These are phyloP conservation scores for Colletotrichum sublineola DNA, from an alignment of 2,329 filamentous ascomycete species.

Conservation along the genomic window DNA sequence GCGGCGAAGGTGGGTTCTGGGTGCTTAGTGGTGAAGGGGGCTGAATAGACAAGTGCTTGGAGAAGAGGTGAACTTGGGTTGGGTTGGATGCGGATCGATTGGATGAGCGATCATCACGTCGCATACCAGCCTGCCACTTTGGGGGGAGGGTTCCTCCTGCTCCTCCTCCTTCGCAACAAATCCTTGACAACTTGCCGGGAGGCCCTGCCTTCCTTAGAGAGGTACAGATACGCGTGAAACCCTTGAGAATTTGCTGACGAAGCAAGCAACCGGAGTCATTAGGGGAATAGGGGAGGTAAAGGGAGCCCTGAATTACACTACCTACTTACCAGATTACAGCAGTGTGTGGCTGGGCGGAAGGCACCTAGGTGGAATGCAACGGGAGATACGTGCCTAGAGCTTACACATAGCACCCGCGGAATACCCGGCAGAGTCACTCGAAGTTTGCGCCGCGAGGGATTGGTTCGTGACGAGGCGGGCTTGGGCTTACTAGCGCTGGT, in stretches of 20 bases:
- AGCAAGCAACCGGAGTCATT: not conserved
- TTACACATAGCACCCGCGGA: not conserved
- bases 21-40: slow-evolving; percentile 18
- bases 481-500: slow-evolving; percentile 22
- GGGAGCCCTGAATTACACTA: not conserved
- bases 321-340: not conserved
- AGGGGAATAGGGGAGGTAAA: slow-evolving; percentile 1
- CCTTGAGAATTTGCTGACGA: not conserved
- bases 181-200: not conserved
- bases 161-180: not conserved
- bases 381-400: not conserved
- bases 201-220: not conserved
- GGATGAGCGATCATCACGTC: slow-evolving; percentile 7
- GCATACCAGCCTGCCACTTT: slow-evolving; percentile 7
- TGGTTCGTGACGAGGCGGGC: slow-evolving; percentile 24
- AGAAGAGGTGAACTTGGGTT: slow-evolving; percentile 24
- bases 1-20: slow-evolving; percentile 16
- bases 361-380: not conserved
- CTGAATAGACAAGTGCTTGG: slow-evolving; percentile 4
- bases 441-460: not conserved
- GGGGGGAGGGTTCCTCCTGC: not conserved
- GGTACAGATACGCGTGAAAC: not conserved
- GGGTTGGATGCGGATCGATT: slow-evolving; percentile 33
- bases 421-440: slow-evolving; percentile 1
- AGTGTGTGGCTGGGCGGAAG: slow-evolving; percentile 10